Evolutionary conservation across 179 eudicot genomes (phyloP), one percentile per base, ranked within the genome.

Genomic region (Beta macrorhiza): DNA sequence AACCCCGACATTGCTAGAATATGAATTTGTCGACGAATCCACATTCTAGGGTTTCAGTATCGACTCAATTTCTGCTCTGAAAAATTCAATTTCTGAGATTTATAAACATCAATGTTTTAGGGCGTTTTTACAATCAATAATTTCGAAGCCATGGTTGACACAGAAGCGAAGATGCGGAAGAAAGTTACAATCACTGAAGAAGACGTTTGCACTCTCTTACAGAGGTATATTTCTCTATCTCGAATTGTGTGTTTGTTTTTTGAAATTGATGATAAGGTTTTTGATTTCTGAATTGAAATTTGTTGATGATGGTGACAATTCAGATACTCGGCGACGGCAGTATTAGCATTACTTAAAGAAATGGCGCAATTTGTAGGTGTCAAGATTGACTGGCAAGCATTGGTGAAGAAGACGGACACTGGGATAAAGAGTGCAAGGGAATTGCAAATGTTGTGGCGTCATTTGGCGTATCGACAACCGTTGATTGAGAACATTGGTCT

Each of bases 391-490:
- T 95, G 99, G 99, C 77, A 89, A 47, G 87, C 65, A 2, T 77
- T 93, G 85, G 90, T 88, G 79, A 86, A 84, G 87, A 93, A 90
- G 78, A 89, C 97, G 0, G 75, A 84, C 9, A 90, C 95, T 11
- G 98, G 97, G 61, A 92, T 95, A 49, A 74, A 90, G 47, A 85
- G 77, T 87, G 87, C 97, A 1, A 85, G 92, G 79, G 99, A 95
- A 81, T 91, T 89, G 79, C 99, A 93, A 80, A 87, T 89, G 91
- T 77, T 95, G 57, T 95, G 99, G 99, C 98, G 97, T 32, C 97
- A 92, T 88, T 79, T 95, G 67, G 98, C 99, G 0, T 95, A 95
- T 82, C 87, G 91, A 0, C 86, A 90, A 57, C 55, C 85, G 37
- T 72, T 94, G 76, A n/a, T 77, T 3, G 96, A 91, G 14, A 29